A percentile compares a stretch with the other conserved stretches of the same genome.
phyloP scores from a whole-genome alignment of 495 filamentous ascomycete species.

The Thermothielavioides terrestris region DNA sequence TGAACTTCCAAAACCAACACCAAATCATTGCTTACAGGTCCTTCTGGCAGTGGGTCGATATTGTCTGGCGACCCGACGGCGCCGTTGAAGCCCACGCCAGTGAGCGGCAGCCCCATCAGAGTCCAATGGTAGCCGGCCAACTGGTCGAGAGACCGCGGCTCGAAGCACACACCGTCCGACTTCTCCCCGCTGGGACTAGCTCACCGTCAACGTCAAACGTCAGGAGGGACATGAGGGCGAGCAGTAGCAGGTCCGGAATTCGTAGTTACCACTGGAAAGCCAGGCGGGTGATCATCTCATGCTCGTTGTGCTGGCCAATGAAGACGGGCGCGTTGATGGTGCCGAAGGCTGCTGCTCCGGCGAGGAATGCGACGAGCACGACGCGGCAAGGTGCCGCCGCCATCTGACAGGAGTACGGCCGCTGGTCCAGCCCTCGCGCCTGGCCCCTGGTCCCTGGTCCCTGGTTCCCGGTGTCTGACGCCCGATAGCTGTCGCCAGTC shows the following conservation, averaged over 20 bases:
- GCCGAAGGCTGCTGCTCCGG: constrained; percentile 10
- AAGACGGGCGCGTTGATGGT: constrained; percentile 22
- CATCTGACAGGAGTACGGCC: no score
- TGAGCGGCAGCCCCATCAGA: constrained; percentile 15
- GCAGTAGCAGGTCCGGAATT: no score
- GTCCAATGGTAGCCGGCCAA: constrained; percentile 20
- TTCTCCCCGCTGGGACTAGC: constrained; percentile 10
- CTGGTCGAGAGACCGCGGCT: constrained; percentile 22
- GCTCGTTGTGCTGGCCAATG: constrained; percentile 24
- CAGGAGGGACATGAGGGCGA: no score
- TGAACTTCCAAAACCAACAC: no score
- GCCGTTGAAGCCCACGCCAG: constrained; percentile 20
- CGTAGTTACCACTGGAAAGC: constrained; percentile 27
- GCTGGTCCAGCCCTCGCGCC: no score
- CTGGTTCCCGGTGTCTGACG: no score
- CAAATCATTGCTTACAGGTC: no score
- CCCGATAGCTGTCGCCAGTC: no score
- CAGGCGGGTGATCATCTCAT: constrained; percentile 25
- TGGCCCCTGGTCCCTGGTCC: no score
- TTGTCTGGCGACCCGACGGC: constrained; percentile 23
- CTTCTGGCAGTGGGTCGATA: constrained; percentile 23
- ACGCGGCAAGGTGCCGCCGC: no score
- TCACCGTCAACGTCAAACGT: no score
- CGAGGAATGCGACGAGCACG: background rate
- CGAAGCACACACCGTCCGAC: constrained; percentile 23